phyloP scores from a whole-genome alignment of 177 flowering plant genomes.

The Telopea speciosissima region DNA sequence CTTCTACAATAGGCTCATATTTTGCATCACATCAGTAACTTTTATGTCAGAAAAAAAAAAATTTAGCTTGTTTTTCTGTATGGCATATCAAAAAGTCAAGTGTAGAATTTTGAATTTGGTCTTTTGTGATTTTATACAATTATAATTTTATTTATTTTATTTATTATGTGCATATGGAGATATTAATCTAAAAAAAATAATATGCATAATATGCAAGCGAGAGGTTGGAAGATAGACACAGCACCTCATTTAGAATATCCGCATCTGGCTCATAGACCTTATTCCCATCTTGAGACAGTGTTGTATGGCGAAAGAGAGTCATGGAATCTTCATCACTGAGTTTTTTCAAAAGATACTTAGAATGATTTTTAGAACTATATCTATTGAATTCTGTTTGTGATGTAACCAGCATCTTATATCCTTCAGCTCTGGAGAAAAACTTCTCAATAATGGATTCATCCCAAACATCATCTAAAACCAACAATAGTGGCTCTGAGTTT shows the following conservation, averaged over 20 bases:
- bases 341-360: constrained; percentile 20
- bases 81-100: too few species aligned
- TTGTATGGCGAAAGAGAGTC: constrained; percentile 30
- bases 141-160: too few species aligned
- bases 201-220: not conserved
- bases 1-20: too few species aligned
- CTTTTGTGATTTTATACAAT: too few species aligned
- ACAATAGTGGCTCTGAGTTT: constrained; percentile 20
- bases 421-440: constrained; percentile 14
- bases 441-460: constrained; percentile 28
- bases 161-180: not conserved
- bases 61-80: too few species aligned
- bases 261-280: constrained; percentile 11
- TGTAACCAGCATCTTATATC: constrained; percentile 39
- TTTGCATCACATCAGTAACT: too few species aligned
- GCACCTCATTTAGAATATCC: constrained; percentile 23
- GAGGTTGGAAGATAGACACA: not conserved
- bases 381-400: constrained; percentile 28
- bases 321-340: constrained; percentile 31
- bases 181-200: not conserved
- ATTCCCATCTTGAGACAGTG: constrained; percentile 12
- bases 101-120: too few species aligned
- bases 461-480: constrained; percentile 56
- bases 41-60: too few species aligned
- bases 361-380: constrained; percentile 21